Evolutionary conservation across 2,329 filamentous ascomycete genomes (phyloP).

Genomic region (Elsinoe ampelina): DNA sequence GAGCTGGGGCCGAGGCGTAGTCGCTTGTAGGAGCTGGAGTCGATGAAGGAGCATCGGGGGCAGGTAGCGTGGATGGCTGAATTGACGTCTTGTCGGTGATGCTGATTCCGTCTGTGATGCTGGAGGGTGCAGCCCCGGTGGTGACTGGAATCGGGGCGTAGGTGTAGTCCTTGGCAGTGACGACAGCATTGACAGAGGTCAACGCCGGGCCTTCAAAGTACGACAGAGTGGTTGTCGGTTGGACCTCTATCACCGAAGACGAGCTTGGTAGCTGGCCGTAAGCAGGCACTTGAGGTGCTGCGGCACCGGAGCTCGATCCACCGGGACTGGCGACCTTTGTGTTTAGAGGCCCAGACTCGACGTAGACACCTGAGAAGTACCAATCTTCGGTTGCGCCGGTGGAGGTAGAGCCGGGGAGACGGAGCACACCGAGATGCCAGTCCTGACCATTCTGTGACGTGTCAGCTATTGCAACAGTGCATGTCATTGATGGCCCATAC

Average conservation of each 20-base stretch:
- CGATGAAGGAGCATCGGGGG: neutral
- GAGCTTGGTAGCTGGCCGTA: neutral
- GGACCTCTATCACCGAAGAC: neutral
- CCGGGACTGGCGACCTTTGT: slow-evolving; percentile 4
- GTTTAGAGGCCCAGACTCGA: slow-evolving; percentile 48
- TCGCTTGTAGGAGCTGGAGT: neutral
- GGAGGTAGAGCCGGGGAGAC: slow-evolving; percentile 48
- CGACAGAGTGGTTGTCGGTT: neutral
- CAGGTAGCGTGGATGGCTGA: neutral
- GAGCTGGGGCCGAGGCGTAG: neutral
- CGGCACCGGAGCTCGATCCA: neutral
- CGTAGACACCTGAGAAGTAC: slow-evolving; percentile 63
- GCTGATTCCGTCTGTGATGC: neutral
- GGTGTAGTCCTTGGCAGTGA: neutral
- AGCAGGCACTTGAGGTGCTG: neutral
- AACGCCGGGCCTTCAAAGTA: neutral
- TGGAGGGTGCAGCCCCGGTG: neutral
- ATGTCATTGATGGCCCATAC: neutral
- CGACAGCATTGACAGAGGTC: neutral
- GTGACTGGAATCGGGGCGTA: neutral
- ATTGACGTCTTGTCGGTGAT: neutral
- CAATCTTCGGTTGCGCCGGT: slow-evolving; percentile 53
- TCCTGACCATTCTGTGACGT: slow-evolving; percentile 49
- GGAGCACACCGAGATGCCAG: slow-evolving; percentile 63
- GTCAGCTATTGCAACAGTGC: slow-evolving; percentile 7